Evolutionary conservation across 192 early-diverging fungal species (phyloP), one percentile per base, ranked within the genome.

Genomic region (Dispira simplex): DNA sequence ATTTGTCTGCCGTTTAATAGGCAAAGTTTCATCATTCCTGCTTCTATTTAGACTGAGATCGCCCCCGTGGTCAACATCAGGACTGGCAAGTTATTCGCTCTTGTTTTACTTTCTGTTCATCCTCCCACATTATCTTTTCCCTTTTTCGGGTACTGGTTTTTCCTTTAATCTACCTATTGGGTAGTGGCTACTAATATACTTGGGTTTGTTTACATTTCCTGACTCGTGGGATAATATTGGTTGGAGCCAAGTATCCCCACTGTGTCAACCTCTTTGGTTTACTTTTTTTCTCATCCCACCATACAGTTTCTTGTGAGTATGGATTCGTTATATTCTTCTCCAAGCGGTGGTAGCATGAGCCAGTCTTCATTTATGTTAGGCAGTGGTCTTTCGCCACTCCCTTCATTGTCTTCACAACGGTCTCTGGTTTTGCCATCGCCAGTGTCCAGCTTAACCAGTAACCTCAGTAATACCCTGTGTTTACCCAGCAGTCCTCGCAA

Each of bases 81-180:
- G 32, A 39, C 32, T 39, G 32, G 32, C 47, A 47, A 11, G 46
- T 44, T 43, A 78, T 76, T 27, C 71, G 66, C 60, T 76, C 62
- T 28, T 74, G 73, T 63, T 82, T 73, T 66, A 88, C 66, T 65
- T 89, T 72, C 90, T 39, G 32, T 39, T 39, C 32, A 39, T 39
- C 32, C 32, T 39, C 32, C 32, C 32, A 39, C 32, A 39, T 39
- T 39, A 39, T 39, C 32, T 39, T 39, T 39, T 39, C 3, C 32
- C 32, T 39, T 39, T 39, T 39, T 6, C 32, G 32, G 32, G 6
- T 6, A 39, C 32, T 39, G 32, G 32, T 39, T 39, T 39, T 6
- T 39, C 1, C 32, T 39, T 39, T 39, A 39, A 39, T 39, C 32
- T 6, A 39, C 6, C 32, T 39, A 39, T 39, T 6, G 32, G 32